Percentiles rank a stretch among this genome's conserved stretches.
Evolutionary conservation across 1,284 basidiomycete species (phyloP).

Genomic region (Ceratobasidium sp.): DNA sequence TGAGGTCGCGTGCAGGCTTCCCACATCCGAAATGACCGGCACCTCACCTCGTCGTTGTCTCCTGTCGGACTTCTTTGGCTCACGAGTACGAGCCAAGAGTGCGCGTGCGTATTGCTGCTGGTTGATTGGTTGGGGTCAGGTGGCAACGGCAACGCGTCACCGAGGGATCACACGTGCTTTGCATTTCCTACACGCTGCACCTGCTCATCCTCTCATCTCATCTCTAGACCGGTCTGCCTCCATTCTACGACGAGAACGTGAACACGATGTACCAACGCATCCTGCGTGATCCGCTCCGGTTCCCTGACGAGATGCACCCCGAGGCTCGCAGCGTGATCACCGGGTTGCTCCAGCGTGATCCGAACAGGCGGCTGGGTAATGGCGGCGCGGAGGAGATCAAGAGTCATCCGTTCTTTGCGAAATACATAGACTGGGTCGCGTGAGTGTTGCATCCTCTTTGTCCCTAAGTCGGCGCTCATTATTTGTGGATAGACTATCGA

Average conservation of each 20-base stretch:
- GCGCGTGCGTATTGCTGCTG: not conserved
- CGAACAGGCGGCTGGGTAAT: conserved; percentile 84
- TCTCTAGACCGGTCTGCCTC: conserved; percentile 88
- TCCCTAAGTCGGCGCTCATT: not conserved
- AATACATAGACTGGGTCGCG: conserved; percentile 92
- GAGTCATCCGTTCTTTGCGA: conserved; percentile 94
- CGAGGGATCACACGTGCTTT: not conserved
- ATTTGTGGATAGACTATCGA: conserved; percentile 69
- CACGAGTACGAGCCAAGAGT: not conserved
- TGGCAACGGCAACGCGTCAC: not conserved
- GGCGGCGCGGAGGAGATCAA: conserved; percentile 98
- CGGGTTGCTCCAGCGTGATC: conserved; percentile 90
- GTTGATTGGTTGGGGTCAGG: not conserved
- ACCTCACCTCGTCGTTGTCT: conserved; percentile 15
- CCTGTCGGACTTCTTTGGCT: not conserved
- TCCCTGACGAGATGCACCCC: conserved; percentile 89
- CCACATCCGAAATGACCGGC: conserved; percentile 36
- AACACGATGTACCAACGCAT: conserved; percentile 99
- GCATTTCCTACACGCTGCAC: not conserved
- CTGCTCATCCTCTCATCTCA: conserved; percentile 17
- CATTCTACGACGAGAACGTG: conserved; percentile 99
- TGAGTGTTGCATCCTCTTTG: conserved; percentile 55
- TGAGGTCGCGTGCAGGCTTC: conserved; percentile 19
- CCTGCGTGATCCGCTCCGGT: conserved; percentile 91
- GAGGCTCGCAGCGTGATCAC: conserved; percentile 93